Conservation (phyloP, 2,329 filamentous ascomycete genomes). For the Beauveria brongniartii region DNA sequence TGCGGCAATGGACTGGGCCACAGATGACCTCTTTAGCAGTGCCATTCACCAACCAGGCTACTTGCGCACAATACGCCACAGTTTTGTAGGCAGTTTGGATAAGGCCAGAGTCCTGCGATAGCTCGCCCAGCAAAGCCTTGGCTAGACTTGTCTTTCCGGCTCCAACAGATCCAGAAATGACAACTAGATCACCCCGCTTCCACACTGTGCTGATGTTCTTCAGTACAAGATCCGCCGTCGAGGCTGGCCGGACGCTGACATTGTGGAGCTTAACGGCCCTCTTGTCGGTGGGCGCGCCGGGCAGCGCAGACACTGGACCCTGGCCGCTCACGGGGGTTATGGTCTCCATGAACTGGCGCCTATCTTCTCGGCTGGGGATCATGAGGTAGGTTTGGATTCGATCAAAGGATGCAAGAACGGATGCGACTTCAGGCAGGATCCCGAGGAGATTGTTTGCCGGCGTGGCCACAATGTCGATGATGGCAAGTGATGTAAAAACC, state of each 20-base stretch:
- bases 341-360: background rate
- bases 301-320: background rate
- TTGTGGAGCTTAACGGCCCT: background rate
- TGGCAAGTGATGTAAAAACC: slow-evolving; percentile 6
- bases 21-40: background rate
- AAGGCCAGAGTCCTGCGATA: background rate
- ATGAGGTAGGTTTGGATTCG: background rate
- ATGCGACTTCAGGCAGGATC: background rate
- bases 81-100: background rate
- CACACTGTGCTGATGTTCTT: background rate
- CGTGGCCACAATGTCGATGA: background rate
- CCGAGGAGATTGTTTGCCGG: slow-evolving; percentile 3
- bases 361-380: background rate
- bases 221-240: background rate
- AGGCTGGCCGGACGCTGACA: background rate
- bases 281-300: background rate
- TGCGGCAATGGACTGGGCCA: background rate
- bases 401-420: background rate
- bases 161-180: background rate
- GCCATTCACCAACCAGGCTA: background rate
- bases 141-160: slow-evolving; percentile 1
- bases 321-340: background rate
- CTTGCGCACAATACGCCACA: slow-evolving; percentile 2
- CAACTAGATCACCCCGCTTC: background rate
- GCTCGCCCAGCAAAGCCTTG: slow-evolving; percentile 1